Base-by-base conservation (phyloP, 2,329 filamentous ascomycete species). In the Ceratocystis cacaofunesta region DNA sequence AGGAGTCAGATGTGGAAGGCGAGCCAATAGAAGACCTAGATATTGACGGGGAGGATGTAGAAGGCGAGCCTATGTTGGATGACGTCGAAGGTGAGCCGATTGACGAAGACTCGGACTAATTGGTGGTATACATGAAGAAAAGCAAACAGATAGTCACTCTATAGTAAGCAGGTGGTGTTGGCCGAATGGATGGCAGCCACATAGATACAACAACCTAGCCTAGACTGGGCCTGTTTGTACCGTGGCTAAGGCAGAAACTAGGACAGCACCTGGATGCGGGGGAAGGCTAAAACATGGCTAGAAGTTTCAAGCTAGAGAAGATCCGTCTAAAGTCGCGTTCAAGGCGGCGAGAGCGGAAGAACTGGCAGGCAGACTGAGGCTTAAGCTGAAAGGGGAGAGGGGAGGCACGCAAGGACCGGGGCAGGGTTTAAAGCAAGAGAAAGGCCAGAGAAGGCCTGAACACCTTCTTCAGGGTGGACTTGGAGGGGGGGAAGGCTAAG, bases 41-140 rank as follows among this genome's bases (percentile, higher is more conserved):
- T 67, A 78, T 76, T 63, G 75, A 74, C 22, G 76, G 82, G n/a
- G 75, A 80, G 66, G 80, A 82, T 65, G 73, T 78, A 25, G 79
- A 81, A 68, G 78, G 78, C 2, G 77, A 81, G 43, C 28, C 65
- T 7, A 55, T 66, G 12, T 44, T 61, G 4, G 78, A 78, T 15
- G 80, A 79, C 50, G 74, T 78, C 25, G 78, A 80, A 61, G 78
- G 78, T 2, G 77, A 81, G 57, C 25, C 64, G 48, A 67, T 68
- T 28, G 58, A 65, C 17, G 46, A 62, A 48, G 64, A 66, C 19
- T 62, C 61, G 6, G 64, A 66, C 7, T 65, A 55, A 12, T 28
- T 28, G 15, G 19, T 15, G 50, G 22, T 48, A 48, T 6, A 4
- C 46, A 48, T 48, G 6, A 48, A 25, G 8, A 19, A 25, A 8